Evolutionary conservation across 208 protist species (phyloP).

Genomic region (Acanthamoeba castellanii): DNA sequence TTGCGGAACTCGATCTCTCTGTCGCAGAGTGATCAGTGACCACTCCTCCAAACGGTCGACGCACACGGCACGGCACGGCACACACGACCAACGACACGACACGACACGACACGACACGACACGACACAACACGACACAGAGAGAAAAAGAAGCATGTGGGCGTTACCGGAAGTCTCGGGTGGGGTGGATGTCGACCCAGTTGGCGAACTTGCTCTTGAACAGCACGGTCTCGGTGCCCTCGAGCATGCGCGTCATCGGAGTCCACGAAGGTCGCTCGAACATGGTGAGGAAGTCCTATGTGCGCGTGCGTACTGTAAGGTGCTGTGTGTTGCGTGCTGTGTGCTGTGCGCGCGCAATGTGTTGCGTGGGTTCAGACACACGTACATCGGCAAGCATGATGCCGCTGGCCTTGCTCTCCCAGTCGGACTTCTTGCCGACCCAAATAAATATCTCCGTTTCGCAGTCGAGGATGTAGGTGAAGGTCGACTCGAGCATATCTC

Average conservation of each 20-base stretch:
- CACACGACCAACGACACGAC: background rate
- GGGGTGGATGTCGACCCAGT: slow-evolving; percentile 68
- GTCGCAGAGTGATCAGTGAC: background rate
- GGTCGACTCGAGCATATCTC: slow-evolving; percentile 72
- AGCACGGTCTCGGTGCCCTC: slow-evolving; percentile 71
- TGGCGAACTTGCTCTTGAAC: slow-evolving; percentile 76
- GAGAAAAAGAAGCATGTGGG: background rate
- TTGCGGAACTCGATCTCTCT: slow-evolving; percentile 67
- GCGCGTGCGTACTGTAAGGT: background rate
- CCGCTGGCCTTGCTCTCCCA: slow-evolving; percentile 73
- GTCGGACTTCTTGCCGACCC: slow-evolving; percentile 80
- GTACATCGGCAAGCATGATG: slow-evolving; percentile 72
- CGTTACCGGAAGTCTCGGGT: background rate
- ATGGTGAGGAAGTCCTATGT: slow-evolving; percentile 68
- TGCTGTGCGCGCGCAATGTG: background rate
- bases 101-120: too few species aligned
- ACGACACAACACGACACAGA: too few species aligned
- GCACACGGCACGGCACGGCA: too few species aligned
- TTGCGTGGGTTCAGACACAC: background rate
- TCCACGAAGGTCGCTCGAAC: slow-evolving; percentile 74
- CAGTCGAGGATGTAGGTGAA: slow-evolving; percentile 83
- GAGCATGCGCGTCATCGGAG: slow-evolving; percentile 72
- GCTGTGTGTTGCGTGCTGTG: too few species aligned
- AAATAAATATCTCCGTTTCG: slow-evolving; percentile 83
- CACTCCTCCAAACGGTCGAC: too few species aligned